A percentile compares a stretch with the other conserved stretches of the same genome.
Evolutionary conservation across 1,284 basidiomycete species (phyloP).

Genomic region (Somion occarium): DNA sequence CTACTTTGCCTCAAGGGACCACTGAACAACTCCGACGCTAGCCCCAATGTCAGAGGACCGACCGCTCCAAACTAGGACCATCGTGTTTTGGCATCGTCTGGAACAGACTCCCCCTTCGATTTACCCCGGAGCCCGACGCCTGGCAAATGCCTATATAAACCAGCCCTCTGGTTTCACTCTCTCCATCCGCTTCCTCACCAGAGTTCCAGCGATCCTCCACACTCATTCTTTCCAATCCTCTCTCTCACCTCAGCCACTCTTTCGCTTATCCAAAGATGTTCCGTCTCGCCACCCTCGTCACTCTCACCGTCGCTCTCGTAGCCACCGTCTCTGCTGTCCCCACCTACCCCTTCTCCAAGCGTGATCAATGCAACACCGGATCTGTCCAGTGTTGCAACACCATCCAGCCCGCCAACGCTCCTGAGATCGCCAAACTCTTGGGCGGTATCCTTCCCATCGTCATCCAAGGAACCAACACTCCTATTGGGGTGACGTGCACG

Average conservation of each 20-base stretch:
- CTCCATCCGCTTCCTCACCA: background rate
- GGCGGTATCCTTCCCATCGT: constrained; percentile 18
- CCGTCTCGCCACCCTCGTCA: background rate
- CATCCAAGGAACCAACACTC: constrained; percentile 15
- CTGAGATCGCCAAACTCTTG: constrained; percentile 12
- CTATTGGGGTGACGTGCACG: constrained; percentile 22
- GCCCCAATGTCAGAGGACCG: too few species aligned
- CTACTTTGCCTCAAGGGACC: too few species aligned
- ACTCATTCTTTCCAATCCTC: background rate
- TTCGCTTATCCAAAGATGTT: background rate
- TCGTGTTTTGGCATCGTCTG: too few species aligned
- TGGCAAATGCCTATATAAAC: background rate
- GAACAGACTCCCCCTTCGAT: too few species aligned
- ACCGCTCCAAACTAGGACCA: too few species aligned
- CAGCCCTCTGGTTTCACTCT: background rate
- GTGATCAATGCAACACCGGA: constrained; percentile 24
- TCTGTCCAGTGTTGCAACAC: constrained; percentile 27
- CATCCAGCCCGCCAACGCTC: constrained; percentile 16
- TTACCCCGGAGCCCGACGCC: too few species aligned
- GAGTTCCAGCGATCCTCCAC: background rate
- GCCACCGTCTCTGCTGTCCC: background rate
- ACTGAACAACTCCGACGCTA: too few species aligned
- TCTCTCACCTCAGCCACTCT: background rate
- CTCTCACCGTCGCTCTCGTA: background rate
- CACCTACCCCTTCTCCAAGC: background rate